Conservation (phyloP, 331 rosid genomes). For the Erythrophleum ivorense region DNA sequence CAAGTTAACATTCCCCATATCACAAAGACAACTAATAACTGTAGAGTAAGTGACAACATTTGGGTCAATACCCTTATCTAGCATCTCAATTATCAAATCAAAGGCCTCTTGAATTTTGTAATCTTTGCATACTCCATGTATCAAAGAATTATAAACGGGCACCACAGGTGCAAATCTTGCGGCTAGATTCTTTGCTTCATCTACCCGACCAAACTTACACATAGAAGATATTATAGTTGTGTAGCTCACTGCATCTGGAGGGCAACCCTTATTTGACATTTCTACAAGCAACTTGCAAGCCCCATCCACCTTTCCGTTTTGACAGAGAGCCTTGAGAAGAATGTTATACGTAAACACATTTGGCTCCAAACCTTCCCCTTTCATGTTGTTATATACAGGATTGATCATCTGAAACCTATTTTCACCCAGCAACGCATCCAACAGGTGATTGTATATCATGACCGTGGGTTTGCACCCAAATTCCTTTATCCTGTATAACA, state of each 20-base stretch:
- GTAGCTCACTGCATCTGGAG: constrained; percentile 78
- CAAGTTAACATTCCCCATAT: constrained; percentile 56
- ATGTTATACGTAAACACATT: constrained; percentile 83
- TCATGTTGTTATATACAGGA: constrained; percentile 79
- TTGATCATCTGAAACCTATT: constrained; percentile 67
- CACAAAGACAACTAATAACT: constrained; percentile 62
- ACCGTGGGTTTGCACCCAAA: constrained; percentile 77
- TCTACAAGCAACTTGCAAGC: constrained; percentile 82
- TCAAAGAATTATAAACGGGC: constrained; percentile 82
- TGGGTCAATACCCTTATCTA: constrained; percentile 63
- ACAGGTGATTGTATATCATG: constrained; percentile 76
- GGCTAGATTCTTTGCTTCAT: constrained; percentile 68
- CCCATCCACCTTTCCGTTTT: constrained; percentile 71
- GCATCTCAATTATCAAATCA: constrained; percentile 69
- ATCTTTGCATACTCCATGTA: constrained; percentile 71
- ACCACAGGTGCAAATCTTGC: constrained; percentile 54
- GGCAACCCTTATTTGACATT: constrained; percentile 83
- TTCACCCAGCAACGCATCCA: constrained; percentile 77
- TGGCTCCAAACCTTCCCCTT: constrained; percentile 79
- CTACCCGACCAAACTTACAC: constrained; percentile 65
- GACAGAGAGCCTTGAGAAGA: constrained; percentile 79
- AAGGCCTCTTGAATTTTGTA: constrained; percentile 58
- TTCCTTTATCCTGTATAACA: constrained; percentile 80
- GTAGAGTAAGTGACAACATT: constrained; percentile 74
- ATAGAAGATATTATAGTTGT: constrained; percentile 69